phyloP scores from a whole-genome alignment of 2,329 filamentous ascomycete genomes.

The Thelonectria blattea region DNA sequence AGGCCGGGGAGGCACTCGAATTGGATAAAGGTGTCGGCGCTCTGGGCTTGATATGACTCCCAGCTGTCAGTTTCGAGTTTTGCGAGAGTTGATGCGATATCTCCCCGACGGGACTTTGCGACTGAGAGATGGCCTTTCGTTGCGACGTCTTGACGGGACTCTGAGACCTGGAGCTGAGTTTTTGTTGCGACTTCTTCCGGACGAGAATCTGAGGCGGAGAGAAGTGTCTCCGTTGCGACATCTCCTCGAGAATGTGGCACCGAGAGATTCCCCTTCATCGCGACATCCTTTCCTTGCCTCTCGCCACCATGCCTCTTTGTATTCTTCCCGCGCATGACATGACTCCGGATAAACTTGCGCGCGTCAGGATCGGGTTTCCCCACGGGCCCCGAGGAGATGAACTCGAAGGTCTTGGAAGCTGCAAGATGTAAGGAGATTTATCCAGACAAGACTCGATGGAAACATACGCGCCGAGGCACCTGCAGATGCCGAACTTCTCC shows the following conservation, averaged over 20 bases:
- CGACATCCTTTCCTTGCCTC: background rate
- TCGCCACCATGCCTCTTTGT: conserved; percentile 16
- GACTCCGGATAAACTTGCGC: conserved; percentile 38
- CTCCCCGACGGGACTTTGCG: no score
- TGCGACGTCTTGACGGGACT: no score
- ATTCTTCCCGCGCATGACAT: conserved; percentile 40
- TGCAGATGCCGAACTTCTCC: conserved; percentile 14
- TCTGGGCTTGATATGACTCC: no score
- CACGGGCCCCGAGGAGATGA: conserved; percentile 33
- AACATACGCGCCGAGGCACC: background rate
- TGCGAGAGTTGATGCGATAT: no score
- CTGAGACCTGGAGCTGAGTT: background rate
- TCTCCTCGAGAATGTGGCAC: background rate
- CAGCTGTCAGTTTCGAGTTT: no score
- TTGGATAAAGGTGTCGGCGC: conserved; percentile 4
- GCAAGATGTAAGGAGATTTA: background rate
- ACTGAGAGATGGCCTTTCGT: no score
- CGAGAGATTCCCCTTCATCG: background rate
- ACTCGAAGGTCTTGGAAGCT: conserved; percentile 36
- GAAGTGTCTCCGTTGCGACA: no score
- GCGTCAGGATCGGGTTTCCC: conserved; percentile 34
- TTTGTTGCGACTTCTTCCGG: background rate
- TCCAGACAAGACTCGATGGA: background rate
- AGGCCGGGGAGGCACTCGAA: conserved; percentile 24
- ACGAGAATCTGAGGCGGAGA: no score